Evolutionary conservation across 2,329 filamentous ascomycete species (phyloP).

Genomic region (Colletotrichum endophyticum): DNA sequence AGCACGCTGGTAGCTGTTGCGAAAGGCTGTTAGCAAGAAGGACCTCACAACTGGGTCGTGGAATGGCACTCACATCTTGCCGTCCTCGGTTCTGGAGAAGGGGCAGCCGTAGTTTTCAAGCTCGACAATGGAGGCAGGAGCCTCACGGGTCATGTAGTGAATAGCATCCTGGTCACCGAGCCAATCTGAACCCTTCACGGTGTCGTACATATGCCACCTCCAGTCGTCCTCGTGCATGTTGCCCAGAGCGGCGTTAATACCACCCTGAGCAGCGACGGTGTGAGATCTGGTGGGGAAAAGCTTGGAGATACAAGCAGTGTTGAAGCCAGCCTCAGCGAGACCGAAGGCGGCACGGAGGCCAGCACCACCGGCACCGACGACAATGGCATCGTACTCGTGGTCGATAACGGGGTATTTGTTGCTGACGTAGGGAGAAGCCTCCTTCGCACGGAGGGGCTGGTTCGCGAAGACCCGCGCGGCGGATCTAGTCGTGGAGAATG

Average conservation of each 20-base stretch:
- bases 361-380: slow-evolving; percentile 84
- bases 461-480: slow-evolving; percentile 86
- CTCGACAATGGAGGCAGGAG: slow-evolving; percentile 89
- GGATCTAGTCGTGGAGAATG: slow-evolving; percentile 87
- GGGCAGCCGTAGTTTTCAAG: slow-evolving; percentile 97
- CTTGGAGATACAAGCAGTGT: slow-evolving; percentile 87
- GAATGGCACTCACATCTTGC: slow-evolving; percentile 75
- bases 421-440: slow-evolving; percentile 85
- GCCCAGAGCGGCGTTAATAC: slow-evolving; percentile 86
- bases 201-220: slow-evolving; percentile 99
- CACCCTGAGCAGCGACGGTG: slow-evolving; percentile 82
- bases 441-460: slow-evolving; percentile 87
- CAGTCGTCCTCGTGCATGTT: slow-evolving; percentile 99
- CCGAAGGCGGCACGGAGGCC: slow-evolving; percentile 85
- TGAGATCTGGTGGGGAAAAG: slow-evolving; percentile 86
- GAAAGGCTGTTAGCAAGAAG: slow-evolving; percentile 24
- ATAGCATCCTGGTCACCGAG: slow-evolving; percentile 97
- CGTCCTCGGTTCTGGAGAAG: slow-evolving; percentile 95
- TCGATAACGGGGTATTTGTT: slow-evolving; percentile 96
- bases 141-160: slow-evolving; percentile 98
- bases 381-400: slow-evolving; percentile 98
- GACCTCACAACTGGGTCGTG: background rate
- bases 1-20: slow-evolving; percentile 85
- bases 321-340: slow-evolving; percentile 87
- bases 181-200: slow-evolving; percentile 97